Base-by-base conservation (phyloP, 306 rosid genomes). In the Prunus fruticosa region DNA sequence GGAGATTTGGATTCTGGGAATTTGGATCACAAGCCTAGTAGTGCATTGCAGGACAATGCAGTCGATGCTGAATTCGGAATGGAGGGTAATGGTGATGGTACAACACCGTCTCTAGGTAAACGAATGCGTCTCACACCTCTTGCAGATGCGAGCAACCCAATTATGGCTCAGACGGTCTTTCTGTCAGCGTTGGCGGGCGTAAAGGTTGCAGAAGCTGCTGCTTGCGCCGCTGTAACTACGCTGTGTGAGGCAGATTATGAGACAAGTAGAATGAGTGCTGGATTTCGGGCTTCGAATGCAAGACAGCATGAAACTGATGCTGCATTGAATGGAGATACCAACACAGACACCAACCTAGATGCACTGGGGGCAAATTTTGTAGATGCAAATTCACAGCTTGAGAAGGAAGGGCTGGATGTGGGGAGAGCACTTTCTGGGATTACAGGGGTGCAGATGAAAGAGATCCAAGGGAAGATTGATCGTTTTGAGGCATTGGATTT, bases 81-180 rank as follows among this genome's bases (percentile, higher is more conserved):
- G 27, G 88, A 76, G 69, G 73, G 78, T 71, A 82, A 60, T 58
- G 73, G 76, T 68, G 82, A 56, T 47, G 88, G 67, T 23, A 43
- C 86, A 2, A 18, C 69, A 16, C 52, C 82, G 6, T 81, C 83
- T 65, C 56, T 84, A 27, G 77, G 50, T 74, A 96, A 92, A 79
- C 83, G 90, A 80, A 79, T 88, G 85, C 81, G 93, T 19, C 90
- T 96, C n/a, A 85, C 98, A 6, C 99, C 99, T 70, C 96, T 96
- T 79, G 93, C 97, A 0, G 99, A 95, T 84, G 92, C 96, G 15
- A 95, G 99, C 89, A 95, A 95, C 78, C 99, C 99, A 67, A 92
- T 95, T 47, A 90, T 95, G 97, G 99, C 99, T 54, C 99, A 95
- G 97, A 95, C 97, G 64, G 97, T 92, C 73, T 95, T 95, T 78